These are phyloP conservation scores for Handroanthus guayacan DNA, from an alignment of 257 asterid genomes.

Conservation along the genomic window DNA sequence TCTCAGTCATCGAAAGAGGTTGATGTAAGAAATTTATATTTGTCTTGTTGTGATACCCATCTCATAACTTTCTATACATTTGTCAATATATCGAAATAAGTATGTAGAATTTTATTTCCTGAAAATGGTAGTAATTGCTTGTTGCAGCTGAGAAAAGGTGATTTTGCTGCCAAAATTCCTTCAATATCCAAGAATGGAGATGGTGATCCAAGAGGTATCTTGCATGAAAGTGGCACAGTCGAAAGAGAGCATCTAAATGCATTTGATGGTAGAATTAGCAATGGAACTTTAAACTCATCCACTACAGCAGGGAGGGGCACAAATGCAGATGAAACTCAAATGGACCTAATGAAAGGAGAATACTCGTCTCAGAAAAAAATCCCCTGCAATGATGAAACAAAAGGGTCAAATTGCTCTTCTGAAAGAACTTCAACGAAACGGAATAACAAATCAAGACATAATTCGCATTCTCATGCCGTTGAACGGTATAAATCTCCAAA, in stretches of 20 bases:
- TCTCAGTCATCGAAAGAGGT: constrained; percentile 33
- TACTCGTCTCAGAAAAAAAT: constrained; percentile 41
- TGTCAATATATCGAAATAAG: constrained; percentile 9
- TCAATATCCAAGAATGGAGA: constrained; percentile 39
- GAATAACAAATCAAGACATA: constrained; percentile 49
- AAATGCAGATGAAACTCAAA: constrained; percentile 36
- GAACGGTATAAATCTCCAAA: constrained; percentile 55
- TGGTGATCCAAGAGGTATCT: constrained; percentile 35
- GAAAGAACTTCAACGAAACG: constrained; percentile 49
- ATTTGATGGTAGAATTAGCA: constrained; percentile 32
- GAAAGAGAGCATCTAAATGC: constrained; percentile 40
- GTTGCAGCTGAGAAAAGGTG: constrained; percentile 55
- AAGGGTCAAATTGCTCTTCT: constrained; percentile 43
- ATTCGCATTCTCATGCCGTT: constrained; percentile 47
- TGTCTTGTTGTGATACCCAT: constrained; percentile 1
- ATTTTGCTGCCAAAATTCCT: constrained; percentile 31
- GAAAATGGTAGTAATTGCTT: constrained; percentile 27
- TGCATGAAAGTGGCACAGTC: constrained; percentile 37
- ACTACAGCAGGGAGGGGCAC: constrained; percentile 41
- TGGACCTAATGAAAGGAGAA: constrained; percentile 44
- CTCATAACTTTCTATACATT: constrained; percentile 11
- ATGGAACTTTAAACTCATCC: constrained; percentile 43
- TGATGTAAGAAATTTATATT: constrained; percentile 38
- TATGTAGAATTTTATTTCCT: constrained; percentile 4
- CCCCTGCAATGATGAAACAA: constrained; percentile 40